phyloP scores from a whole-genome alignment of 345 rosid genomes.

The Gossypium bickii region DNA sequence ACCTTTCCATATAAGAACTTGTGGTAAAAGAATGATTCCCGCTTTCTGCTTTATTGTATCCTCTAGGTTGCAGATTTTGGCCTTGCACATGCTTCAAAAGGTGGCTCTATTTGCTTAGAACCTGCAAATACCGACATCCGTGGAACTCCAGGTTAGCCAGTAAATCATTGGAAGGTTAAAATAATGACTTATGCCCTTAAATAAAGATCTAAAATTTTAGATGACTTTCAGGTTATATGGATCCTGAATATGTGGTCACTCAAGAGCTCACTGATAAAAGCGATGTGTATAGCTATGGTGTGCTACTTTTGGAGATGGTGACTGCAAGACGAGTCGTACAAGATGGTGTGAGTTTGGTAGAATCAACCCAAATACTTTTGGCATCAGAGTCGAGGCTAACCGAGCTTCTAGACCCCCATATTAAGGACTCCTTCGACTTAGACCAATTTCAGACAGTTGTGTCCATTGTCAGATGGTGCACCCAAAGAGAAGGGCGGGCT shows the following conservation, averaged over 20 bases:
- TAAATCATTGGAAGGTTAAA: conserved; percentile 9
- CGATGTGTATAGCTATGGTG: conserved; percentile 91
- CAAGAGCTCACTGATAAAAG: conserved; percentile 92
- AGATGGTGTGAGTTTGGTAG: conserved; percentile 73
- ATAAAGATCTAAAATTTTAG: conserved; percentile 14
- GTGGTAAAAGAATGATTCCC: background rate
- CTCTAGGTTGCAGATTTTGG: conserved; percentile 97
- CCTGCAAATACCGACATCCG: conserved; percentile 78
- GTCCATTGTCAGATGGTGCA: conserved; percentile 80
- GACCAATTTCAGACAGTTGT: conserved; percentile 70
- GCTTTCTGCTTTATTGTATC: conserved; percentile 17
- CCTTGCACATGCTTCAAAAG: conserved; percentile 84
- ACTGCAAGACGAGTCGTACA: conserved; percentile 73
- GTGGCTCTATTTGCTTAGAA: conserved; percentile 82
- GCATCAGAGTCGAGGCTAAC: conserved; percentile 46
- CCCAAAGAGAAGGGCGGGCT: conserved; percentile 68
- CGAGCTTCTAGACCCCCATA: conserved; percentile 63
- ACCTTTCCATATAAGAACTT: background rate
- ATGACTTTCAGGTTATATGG: conserved; percentile 74
- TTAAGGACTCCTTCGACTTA: conserved; percentile 54
- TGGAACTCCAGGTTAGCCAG: conserved; percentile 90
- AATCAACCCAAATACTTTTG: conserved; percentile 54
- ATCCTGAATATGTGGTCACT: conserved; percentile 83
- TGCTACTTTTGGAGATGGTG: conserved; percentile 74
- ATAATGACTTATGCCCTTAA: background rate